Percentiles rank a stretch among this genome's conserved stretches.
Conservation (phyloP, 2,329 filamentous ascomycete species). For the Niveomyces coronatus region DNA sequence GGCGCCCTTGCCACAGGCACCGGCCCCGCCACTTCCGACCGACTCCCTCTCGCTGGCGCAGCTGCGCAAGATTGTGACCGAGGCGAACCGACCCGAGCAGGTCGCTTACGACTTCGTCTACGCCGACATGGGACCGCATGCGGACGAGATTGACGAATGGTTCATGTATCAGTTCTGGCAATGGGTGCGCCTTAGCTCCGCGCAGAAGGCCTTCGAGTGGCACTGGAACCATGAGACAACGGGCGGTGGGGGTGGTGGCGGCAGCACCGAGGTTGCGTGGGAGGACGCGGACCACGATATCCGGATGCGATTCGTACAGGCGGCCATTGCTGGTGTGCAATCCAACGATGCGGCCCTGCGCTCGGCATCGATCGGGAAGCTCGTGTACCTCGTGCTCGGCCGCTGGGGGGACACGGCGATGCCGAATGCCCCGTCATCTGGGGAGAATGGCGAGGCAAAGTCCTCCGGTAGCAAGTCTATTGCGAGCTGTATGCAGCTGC, state of each 20-base stretch:
- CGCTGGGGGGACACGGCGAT: constrained; percentile 61
- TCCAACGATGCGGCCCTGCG: constrained; percentile 38
- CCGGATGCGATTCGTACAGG: constrained; percentile 46
- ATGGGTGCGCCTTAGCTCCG: constrained; percentile 64
- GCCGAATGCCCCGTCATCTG: constrained; percentile 28
- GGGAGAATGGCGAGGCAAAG: constrained; percentile 6
- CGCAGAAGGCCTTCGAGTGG: constrained; percentile 66
- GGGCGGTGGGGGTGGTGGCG: background rate
- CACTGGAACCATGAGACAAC: constrained; percentile 52
- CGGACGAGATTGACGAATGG: constrained; percentile 94
- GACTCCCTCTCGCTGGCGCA: constrained; percentile 71
- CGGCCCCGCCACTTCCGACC: constrained; percentile 32
- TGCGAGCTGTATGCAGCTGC: constrained; percentile 46
- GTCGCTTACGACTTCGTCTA: constrained; percentile 80
- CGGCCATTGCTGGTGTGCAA: constrained; percentile 35
- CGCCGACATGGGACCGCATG: constrained; percentile 59
- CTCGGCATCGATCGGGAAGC: constrained; percentile 42
- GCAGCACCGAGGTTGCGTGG: constrained; percentile 42
- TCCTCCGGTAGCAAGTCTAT: constrained; percentile 31
- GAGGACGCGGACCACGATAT: constrained; percentile 48
- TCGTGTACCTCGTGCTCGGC: constrained; percentile 55
- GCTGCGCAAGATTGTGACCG: constrained; percentile 60
- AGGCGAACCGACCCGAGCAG: constrained; percentile 60
- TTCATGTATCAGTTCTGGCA: constrained; percentile 88
- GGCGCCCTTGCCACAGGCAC: constrained; percentile 14